Conservation (phyloP, 2,329 filamentous ascomycete genomes). For the Trichoderma atrobrunneum region DNA sequence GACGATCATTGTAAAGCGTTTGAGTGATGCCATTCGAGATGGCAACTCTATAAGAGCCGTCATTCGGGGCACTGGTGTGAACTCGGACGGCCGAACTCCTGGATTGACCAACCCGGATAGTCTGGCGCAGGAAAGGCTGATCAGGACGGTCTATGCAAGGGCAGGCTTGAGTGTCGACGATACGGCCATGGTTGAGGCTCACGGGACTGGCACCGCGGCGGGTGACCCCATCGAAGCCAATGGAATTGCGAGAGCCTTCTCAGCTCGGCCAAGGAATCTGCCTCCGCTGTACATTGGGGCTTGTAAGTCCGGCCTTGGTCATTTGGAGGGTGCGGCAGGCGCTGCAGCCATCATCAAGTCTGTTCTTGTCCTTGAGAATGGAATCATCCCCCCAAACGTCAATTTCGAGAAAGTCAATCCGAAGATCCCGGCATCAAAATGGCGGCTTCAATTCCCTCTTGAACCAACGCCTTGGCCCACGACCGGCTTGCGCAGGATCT, state of each 20-base stretch:
- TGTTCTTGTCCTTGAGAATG: constrained; percentile 10
- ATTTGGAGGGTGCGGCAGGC: constrained; percentile 14
- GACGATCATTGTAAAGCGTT: constrained; percentile 43
- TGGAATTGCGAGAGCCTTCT: constrained; percentile 21
- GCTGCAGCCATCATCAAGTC: constrained; percentile 11
- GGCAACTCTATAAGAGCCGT: constrained; percentile 39
- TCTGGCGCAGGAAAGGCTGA: constrained; percentile 26
- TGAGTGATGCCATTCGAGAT: constrained; percentile 42
- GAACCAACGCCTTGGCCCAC: constrained; percentile 36
- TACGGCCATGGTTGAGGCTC: constrained; percentile 34
- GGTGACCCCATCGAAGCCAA: constrained; percentile 28
- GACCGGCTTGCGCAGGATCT: constrained; percentile 38
- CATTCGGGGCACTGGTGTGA: constrained; percentile 36
- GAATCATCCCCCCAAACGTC: constrained; percentile 4
- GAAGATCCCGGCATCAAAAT: neutral
- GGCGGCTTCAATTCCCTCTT: constrained; percentile 29
- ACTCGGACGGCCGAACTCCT: constrained; percentile 41
- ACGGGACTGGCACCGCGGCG: constrained; percentile 40
- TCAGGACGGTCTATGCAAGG: constrained; percentile 28
- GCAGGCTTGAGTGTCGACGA: constrained; percentile 30
- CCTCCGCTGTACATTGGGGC: constrained; percentile 9
- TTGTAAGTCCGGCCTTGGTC: constrained; percentile 5
- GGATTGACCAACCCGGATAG: constrained; percentile 36
- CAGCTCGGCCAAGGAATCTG: neutral
- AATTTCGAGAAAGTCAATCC: constrained; percentile 12